These are phyloP conservation scores for Pelargonium exstipulatum DNA, from an alignment of 441 rosid genomes.

Conservation along the genomic window DNA sequence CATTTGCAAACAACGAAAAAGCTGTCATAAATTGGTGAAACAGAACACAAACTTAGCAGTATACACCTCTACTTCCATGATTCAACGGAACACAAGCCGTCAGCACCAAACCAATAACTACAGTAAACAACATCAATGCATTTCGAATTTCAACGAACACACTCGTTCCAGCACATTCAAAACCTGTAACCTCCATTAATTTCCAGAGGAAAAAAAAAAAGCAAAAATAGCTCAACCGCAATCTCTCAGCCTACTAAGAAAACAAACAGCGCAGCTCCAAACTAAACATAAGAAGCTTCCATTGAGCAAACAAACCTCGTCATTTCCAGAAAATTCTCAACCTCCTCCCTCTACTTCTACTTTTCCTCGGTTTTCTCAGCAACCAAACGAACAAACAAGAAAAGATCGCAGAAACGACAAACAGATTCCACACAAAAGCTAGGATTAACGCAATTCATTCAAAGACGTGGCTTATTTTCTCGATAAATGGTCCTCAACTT, in stretches of 20 bases:
- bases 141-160: neutral
- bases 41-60: neutral
- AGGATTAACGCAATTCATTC: neutral
- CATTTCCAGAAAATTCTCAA: neutral
- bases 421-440: neutral
- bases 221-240: neutral
- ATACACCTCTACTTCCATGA: neutral
- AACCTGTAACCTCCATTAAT: neutral
- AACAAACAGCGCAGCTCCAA: no score
- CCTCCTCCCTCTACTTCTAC: neutral
- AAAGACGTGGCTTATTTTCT: neutral
- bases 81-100: neutral
- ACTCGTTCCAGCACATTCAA: constrained; percentile 1
- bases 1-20: neutral
- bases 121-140: neutral
- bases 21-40: neutral
- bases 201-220: neutral
- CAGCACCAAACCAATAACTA: neutral
- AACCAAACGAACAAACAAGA: constrained; percentile 16
- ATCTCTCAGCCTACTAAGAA: neutral
- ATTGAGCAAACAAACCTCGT: neutral
- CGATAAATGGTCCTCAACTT: neutral
- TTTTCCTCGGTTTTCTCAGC: constrained; percentile 12
- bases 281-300: neutral
- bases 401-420: neutral